Conservation (phyloP, 108 stramenopile genomes). For the Stephanodiscus triporus region DNA sequence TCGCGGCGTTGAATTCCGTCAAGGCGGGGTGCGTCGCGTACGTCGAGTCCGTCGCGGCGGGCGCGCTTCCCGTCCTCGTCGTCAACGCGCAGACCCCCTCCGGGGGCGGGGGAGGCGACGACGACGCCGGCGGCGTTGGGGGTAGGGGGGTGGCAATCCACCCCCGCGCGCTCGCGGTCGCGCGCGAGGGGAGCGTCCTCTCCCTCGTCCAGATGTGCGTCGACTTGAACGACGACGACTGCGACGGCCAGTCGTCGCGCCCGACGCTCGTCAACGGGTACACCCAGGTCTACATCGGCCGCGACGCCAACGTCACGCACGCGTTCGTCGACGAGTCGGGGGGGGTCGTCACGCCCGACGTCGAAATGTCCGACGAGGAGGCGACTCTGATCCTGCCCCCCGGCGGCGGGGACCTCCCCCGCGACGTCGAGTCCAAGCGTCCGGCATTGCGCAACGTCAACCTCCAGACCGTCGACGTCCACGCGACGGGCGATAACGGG, state of each 20-base stretch:
- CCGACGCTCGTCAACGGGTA: constrained; percentile 87
- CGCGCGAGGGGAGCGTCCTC: constrained; percentile 57
- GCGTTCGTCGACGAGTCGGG: constrained; percentile 85
- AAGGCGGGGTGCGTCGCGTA: constrained; percentile 79
- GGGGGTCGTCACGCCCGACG: constrained; percentile 69
- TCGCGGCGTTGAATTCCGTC: constrained; percentile 87
- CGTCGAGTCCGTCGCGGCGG: constrained; percentile 40
- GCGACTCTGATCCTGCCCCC: background rate
- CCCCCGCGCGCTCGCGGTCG: constrained; percentile 74
- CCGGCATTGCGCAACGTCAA: constrained; percentile 77
- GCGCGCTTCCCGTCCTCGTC: constrained; percentile 66
- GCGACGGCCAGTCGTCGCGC: constrained; percentile 1
- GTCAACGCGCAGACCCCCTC: constrained; percentile 80
- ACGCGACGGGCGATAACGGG: constrained; percentile 72
- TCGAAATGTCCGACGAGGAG: constrained; percentile 64
- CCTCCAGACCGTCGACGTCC: constrained; percentile 84
- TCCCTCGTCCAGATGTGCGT: constrained; percentile 79
- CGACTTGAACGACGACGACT: constrained; percentile 60
- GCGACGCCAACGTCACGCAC: constrained; percentile 80
- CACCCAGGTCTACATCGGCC: constrained; percentile 82
- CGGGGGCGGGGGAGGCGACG: constrained; percentile 38
- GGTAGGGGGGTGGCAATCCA: constrained; percentile 75
- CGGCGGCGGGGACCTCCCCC: background rate
- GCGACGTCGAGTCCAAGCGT: constrained; percentile 67
- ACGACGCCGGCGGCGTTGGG: constrained; percentile 12